Evolutionary conservation across 306 rosid genomes (phyloP), one percentile per base, ranked within the genome.

Genomic region (Rosa lucieae): DNA sequence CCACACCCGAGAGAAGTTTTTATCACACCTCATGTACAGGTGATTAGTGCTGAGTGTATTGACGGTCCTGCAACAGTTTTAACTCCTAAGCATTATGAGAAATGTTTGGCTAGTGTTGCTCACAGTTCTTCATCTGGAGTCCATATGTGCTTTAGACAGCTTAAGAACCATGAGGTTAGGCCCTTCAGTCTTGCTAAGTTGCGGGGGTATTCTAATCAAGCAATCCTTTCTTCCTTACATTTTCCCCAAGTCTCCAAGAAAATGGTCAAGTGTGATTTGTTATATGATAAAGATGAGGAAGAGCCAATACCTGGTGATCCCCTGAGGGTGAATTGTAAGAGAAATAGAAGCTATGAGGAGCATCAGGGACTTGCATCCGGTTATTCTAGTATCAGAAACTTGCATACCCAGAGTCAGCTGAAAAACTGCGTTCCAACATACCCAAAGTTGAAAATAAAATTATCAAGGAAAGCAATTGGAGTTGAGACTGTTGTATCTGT

Each of bases 11-110:
- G 88, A 43, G 98, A 93, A 87, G 93, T 93, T 85, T 87, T 91
- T 79, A 89, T 93, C 78, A 93, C 98, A 76, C 87, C 92, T 83
- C 85, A 91, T 86, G 94, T 91, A 79, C 94, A 91, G 84, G 97
- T 93, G 83, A 86, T 93, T 77, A 89, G 90, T 78, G 94, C 90
- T 4, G 94, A 91, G 85, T 93, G 97, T 73, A 78, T 93, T 74
- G 89, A 89, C 73, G 92, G 97, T 70, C 92, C 91, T 79, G 97
- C 98, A 67, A 87, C 79, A 26, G 93, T 93, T 72, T 84, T 93
- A 88, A 89, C 92, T 77, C 92, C 94, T 73, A 88, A 82, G 83
- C 97, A 93, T 83, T 93, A 87, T 73, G 94, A 89, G 84, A 80
- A 82, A 84, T 89, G 84, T 85, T 46, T 78, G 77, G 77, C 83